phyloP scores from a whole-genome alignment of 108 stramenopile genomes.

The Mayamaea pseudoterrestris region DNA sequence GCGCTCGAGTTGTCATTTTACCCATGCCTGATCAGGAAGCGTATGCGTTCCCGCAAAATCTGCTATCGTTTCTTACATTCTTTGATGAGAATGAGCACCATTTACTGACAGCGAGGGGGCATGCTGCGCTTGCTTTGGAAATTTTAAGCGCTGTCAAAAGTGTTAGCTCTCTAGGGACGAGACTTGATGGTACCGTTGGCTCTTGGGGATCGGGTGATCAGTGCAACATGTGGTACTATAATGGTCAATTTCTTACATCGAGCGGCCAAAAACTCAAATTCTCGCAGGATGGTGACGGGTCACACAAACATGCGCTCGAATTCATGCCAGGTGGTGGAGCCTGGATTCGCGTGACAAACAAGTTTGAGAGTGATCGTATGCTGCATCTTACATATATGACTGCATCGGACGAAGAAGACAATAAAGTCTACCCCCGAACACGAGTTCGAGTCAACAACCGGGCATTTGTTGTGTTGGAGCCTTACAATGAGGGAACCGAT shows the following conservation, averaged over 20 bases:
- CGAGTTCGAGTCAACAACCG: conserved; percentile 10
- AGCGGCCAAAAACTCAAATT: neutral
- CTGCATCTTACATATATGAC: conserved; percentile 32
- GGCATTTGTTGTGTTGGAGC: conserved; percentile 8
- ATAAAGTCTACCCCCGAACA: conserved; percentile 12
- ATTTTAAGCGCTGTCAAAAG: neutral
- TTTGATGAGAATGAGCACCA: conserved; percentile 3
- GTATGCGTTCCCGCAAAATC: conserved; percentile 2
- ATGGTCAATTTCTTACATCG: neutral
- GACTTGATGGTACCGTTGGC: conserved; percentile 2
- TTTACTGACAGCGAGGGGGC: conserved; percentile 3
- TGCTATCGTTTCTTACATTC: neutral
- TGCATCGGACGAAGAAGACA: neutral
- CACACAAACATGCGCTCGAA: conserved; percentile 26
- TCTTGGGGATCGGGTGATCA: conserved; percentile 32
- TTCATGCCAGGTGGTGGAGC: too few species aligned
- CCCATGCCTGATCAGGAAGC: neutral
- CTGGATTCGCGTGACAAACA: conserved; percentile 12
- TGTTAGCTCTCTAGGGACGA: neutral
- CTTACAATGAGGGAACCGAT: conserved; percentile 3
- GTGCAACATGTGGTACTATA: conserved; percentile 23
- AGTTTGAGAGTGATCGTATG: conserved; percentile 23
- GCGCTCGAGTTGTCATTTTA: neutral
- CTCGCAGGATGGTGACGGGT: neutral
- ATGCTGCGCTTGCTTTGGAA: neutral